Evolutionary conservation across 306 rosid species (phyloP).

Genomic region (Begonia peltatifolia): DNA sequence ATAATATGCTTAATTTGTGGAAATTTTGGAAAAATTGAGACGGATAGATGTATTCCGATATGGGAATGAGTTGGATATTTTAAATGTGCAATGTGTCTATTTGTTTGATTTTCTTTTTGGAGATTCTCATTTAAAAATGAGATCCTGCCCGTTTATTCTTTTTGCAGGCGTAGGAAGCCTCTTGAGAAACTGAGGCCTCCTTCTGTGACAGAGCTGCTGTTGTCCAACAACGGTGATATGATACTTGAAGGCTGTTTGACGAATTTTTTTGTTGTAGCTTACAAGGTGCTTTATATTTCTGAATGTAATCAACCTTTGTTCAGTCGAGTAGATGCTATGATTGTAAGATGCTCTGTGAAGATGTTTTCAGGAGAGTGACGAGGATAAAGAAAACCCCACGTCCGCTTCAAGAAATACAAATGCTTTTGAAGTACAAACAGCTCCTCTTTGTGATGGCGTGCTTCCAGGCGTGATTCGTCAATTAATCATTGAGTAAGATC

Average conservation of each 20-base stretch:
- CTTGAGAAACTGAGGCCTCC: slow-evolving; percentile 80
- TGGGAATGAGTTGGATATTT: no score
- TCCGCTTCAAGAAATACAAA: slow-evolving; percentile 14
- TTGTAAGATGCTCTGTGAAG: not conserved
- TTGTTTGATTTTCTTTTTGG: no score
- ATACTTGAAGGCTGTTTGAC: slow-evolving; percentile 82
- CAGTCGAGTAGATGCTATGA: not conserved
- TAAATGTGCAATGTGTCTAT: no score
- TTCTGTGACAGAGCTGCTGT: slow-evolving; percentile 62
- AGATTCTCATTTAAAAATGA: not conserved
- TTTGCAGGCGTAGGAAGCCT: slow-evolving; percentile 56
- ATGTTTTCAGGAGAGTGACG: slow-evolving; percentile 28
- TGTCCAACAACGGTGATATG: slow-evolving; percentile 63
- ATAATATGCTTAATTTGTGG: no score
- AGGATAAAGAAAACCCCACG: slow-evolving; percentile 12
- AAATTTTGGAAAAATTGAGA: no score
- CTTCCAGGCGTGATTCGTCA: slow-evolving; percentile 83
- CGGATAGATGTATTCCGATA: no score
- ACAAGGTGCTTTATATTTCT: slow-evolving; percentile 35
- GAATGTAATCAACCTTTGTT: slow-evolving; percentile 4
- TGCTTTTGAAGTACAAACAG: slow-evolving; percentile 77
- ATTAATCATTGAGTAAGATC: slow-evolving; percentile 59
- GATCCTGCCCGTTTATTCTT: not conserved
- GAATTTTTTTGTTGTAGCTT: slow-evolving; percentile 61
- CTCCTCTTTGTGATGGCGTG: slow-evolving; percentile 57